Evolutionary conservation across 179 eudicot genomes (phyloP).

Genomic region (Monotropa hypopitys): DNA sequence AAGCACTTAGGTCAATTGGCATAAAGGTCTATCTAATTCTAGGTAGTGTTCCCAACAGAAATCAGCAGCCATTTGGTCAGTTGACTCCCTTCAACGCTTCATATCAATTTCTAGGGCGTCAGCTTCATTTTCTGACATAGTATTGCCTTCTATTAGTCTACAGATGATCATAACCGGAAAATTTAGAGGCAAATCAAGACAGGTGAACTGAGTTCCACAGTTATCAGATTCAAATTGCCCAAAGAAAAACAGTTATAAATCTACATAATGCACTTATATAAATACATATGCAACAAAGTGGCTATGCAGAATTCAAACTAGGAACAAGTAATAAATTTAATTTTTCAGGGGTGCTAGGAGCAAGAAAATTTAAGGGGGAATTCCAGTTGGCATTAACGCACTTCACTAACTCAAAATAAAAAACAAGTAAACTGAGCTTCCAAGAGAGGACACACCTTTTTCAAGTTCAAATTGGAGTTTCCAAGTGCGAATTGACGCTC

Average conservation of each 20-base stretch:
- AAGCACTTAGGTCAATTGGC: neutral
- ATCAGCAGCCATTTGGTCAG: neutral
- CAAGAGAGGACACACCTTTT: neutral
- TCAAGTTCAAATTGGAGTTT: neutral
- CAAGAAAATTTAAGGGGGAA: neutral
- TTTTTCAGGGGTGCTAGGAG: neutral
- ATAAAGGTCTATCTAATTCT: too few relatives aligned
- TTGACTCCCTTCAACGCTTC: neutral
- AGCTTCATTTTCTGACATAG: neutral
- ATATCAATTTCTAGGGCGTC: neutral
- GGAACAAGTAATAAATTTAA: neutral
- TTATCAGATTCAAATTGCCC: neutral
- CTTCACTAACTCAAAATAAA: neutral
- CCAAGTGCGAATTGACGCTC: slow-evolving; percentile 3
- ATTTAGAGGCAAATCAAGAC: neutral
- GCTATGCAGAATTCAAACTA: neutral
- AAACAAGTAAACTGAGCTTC: neutral
- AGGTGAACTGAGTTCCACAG: neutral
- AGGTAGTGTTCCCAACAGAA: neutral
- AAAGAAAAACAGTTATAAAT: neutral
- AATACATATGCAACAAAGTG: neutral
- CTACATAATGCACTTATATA: neutral
- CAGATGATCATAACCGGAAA: neutral
- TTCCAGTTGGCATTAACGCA: neutral
- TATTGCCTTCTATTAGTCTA: neutral